Conservation (phyloP, 768 basidiomycete species). For the Lactarius deliciosus region DNA sequence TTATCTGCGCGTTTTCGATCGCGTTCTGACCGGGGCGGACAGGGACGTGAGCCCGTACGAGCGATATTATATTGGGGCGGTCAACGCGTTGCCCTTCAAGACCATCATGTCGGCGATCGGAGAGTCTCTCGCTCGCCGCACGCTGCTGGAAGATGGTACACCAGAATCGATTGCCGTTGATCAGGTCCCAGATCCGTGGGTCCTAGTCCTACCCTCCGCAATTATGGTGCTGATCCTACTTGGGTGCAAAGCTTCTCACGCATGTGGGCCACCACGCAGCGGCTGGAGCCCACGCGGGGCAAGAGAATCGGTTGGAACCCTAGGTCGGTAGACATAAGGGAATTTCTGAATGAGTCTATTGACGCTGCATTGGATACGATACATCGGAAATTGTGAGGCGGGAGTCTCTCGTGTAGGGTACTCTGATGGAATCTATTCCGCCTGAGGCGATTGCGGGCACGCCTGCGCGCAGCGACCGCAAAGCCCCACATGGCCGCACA, state of each 20-base stretch:
- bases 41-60: constrained; percentile 2
- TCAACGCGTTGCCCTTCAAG: neutral
- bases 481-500: too few relatives aligned
- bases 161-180: neutral
- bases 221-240: neutral
- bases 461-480: too few relatives aligned
- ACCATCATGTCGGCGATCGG: constrained; percentile 1
- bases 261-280: neutral
- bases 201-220: neutral
- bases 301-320: constrained; percentile 6
- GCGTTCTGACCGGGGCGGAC: neutral
- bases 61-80: constrained; percentile 3
- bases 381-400: neutral
- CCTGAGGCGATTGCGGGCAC: too few relatives aligned
- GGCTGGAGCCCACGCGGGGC: neutral
- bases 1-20: constrained; percentile 5
- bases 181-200: constrained; percentile 3
- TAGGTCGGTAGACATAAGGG: constrained; percentile 1
- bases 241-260: neutral
- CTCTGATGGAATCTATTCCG: too few relatives aligned
- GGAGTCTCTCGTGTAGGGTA: neutral
- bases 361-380: neutral
- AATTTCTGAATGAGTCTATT: neutral
- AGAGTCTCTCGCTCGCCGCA: constrained; percentile 3
- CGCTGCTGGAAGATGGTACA: neutral